Base-by-base conservation (phyloP, 2,329 filamentous ascomycete genomes). In the Verticillium zaregamsianum region DNA sequence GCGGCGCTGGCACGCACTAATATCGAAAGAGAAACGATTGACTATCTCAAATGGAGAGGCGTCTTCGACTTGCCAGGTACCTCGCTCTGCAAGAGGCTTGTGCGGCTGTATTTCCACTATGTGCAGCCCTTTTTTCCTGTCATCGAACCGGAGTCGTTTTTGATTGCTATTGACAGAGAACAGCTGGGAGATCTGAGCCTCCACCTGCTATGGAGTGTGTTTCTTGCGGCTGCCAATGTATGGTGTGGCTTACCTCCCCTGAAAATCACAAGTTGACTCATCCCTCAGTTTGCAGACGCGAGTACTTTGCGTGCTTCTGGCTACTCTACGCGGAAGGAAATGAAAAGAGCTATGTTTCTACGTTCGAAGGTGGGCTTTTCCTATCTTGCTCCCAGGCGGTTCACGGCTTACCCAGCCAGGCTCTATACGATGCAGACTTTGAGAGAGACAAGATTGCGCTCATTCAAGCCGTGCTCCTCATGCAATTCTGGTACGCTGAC, bases 401-500 rank as follows among this genome's bases (percentile, higher is more conserved):
- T 23, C 28, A 6, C 28, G 4, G 31, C 28, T 55, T 4, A 55
- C 54, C 5, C 5, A 32, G n/a, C 54, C 28, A 71, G 67, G 60
- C 62, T 6, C 59, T 70, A 0, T 72, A 71, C n/a, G 66, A 76
- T 58, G 67, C 73, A 9, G 72, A 73, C 31, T 72, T 73, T 3
- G 74, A 79, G 55, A 70, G 68, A 2, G 73, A 78, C 39, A 77
- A 79, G 58, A 69, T 76, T 11, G 68, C 65, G 20, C 69, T 80
- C 3, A 73, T 80, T 20, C 77, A 80, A 63, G 71, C 77, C 0
- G 72, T 76, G 4, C 68, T 80, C 1, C 64, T 80, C 2, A 68
- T 80, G 57, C 73, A 73, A 9, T 79, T 77, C 59, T 80, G 74
- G 72, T 77, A 77, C 55, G 72, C 74, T 0, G 73, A 77, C 49